Base-by-base conservation (phyloP, 2,329 filamentous ascomycete species). In the Alternaria arbusti region DNA sequence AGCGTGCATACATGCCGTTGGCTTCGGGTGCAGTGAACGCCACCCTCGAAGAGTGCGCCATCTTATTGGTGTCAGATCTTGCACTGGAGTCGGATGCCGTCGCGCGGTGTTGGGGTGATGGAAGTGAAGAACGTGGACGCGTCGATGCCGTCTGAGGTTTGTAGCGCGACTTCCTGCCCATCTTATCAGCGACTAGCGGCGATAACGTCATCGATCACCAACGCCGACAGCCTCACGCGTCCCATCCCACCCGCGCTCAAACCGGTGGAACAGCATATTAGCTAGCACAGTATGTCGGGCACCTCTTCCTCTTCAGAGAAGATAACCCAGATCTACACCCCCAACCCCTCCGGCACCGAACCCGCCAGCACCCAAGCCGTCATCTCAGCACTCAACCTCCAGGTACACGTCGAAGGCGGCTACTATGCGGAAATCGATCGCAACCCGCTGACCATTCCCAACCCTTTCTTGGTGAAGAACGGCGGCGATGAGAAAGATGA, bases 371-470 rank as follows among this genome's bases (percentile, higher is more conserved):
- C 67, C 0, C 61, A 63, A 47, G 40, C 59, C 47, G 22, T 75
- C 43, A 72, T 75, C 61, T 61, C 71, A 3, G 66, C 73, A 3
- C 80, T 86, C 2, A 71, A 78, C 15, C 78, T 86, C 4, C 43
- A 70, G 3, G 79, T 80, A 4, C 82, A 86, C 52, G 77, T 80
- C 2, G 85, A 86, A 64, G 85, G 85, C 51, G 85, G 85, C n/a
- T 86, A 82, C 70, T 86, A 80, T 66, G 52, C 79, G 44, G 81
- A 86, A 68, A 84, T 82, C 0, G 86, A 85, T 66, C 79, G 81
- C 30, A 84, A 86, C 67, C 43, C 71, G 0, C 60, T 67, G 1
- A 58, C 62, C 3, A 80, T 91, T 17, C 84, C 87, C 0, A 89
- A 88, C 26, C 86, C 87, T 0, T 88, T 87, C 70, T 63, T 73